Conservation (phyloP, 345 rosid species). For the Hibiscus trionum region DNA sequence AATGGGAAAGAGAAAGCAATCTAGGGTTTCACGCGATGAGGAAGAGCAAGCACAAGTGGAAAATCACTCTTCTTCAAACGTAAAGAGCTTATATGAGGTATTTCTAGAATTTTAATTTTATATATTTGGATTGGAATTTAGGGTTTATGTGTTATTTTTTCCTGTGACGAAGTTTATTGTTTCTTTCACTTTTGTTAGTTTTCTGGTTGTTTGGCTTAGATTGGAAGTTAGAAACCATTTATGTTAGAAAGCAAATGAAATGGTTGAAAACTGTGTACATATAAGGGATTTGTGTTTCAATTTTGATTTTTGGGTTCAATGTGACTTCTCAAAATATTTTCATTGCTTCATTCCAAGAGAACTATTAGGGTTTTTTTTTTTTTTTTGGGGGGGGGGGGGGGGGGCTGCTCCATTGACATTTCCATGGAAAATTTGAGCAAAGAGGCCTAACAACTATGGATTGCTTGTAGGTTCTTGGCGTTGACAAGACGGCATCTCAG, state of each 20-base stretch:
- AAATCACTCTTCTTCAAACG: conserved; percentile 21
- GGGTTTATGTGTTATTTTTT: neutral
- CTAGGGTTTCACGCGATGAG: conserved; percentile 39
- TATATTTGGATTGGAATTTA: neutral
- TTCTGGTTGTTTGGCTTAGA: neutral
- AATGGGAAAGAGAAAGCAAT: conserved; percentile 56
- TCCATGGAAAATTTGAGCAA: neutral
- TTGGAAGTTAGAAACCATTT: neutral
- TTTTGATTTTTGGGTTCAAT: neutral
- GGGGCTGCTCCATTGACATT: neutral
- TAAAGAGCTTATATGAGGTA: conserved; percentile 58
- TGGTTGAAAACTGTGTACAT: neutral
- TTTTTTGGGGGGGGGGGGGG: too few species aligned
- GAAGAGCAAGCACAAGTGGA: conserved; percentile 26
- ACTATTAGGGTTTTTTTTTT: neutral
- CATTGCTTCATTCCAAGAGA: neutral
- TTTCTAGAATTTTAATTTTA: neutral
- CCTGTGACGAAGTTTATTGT: neutral
- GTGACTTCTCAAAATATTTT: neutral
- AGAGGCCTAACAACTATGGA: neutral
- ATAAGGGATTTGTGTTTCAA: neutral
- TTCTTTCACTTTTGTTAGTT: neutral
- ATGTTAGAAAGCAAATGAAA: neutral
- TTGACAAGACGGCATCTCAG: conserved; percentile 56
- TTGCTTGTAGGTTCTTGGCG: conserved; percentile 64